phyloP scores from a whole-genome alignment of 495 filamentous ascomycete species.

The Apiosordaria backusii region DNA sequence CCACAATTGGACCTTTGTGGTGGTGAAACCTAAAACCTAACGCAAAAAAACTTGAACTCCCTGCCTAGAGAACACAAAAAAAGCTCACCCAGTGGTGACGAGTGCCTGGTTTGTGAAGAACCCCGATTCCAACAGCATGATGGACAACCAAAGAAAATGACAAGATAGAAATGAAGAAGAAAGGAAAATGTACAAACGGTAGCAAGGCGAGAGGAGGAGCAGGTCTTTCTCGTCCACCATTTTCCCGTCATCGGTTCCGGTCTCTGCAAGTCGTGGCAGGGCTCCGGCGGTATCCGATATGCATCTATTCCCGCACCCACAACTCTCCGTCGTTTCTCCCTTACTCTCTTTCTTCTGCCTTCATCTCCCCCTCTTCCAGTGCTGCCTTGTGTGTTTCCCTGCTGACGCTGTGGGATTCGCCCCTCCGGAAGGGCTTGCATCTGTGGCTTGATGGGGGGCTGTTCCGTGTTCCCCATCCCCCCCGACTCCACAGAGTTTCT shows the following conservation, averaged over 20 bases:
- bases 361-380: background rate
- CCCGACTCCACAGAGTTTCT: background rate
- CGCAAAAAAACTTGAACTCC: background rate
- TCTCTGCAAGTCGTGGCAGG: background rate
- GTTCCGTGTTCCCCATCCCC: conserved; percentile 1
- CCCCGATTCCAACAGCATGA: background rate
- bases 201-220: background rate
- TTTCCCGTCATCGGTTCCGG: background rate
- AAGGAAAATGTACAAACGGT: background rate
- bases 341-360: background rate
- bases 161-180: background rate
- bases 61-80: background rate
- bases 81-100: no score
- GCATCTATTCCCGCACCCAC: background rate
- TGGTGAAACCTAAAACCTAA: background rate
- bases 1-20: background rate
- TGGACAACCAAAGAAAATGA: background rate
- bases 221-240: background rate
- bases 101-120: background rate
- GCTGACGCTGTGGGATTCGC: background rate
- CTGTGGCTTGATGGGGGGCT: conserved; percentile 1
- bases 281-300: background rate
- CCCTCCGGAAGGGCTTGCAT: background rate
- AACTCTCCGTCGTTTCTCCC: background rate
- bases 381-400: background rate